Conservation (phyloP, 345 rosid genomes). For the Stellera chamaejasme region DNA sequence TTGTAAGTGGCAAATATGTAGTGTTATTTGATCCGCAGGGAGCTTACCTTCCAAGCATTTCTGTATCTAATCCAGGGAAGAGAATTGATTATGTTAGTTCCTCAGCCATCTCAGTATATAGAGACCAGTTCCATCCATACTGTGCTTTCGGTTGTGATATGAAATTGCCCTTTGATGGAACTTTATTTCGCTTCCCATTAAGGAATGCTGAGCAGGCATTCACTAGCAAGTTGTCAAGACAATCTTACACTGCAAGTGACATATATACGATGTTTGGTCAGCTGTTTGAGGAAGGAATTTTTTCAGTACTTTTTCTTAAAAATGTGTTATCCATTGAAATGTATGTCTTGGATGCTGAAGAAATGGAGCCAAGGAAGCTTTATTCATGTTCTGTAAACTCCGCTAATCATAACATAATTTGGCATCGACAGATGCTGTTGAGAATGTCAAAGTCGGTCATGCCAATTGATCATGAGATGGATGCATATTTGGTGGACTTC, state of each 20-base stretch:
- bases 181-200: slow-evolving; percentile 88
- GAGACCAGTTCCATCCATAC: slow-evolving; percentile 82
- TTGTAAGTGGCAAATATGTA: slow-evolving; percentile 79
- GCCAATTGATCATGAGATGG: slow-evolving; percentile 39
- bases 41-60: slow-evolving; percentile 70
- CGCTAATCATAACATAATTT: slow-evolving; percentile 37
- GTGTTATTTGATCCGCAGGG: slow-evolving; percentile 94
- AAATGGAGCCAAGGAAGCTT: slow-evolving; percentile 57
- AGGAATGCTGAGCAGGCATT: slow-evolving; percentile 73
- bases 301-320: slow-evolving; percentile 74
- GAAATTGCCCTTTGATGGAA: slow-evolving; percentile 58
- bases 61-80: slow-evolving; percentile 89
- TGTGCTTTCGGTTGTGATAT: slow-evolving; percentile 91
- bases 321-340: slow-evolving; percentile 66
- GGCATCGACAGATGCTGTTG: slow-evolving; percentile 70
- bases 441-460: slow-evolving; percentile 48
- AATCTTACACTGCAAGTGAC: slow-evolving; percentile 58
- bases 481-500: slow-evolving; percentile 66
- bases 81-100: slow-evolving; percentile 74
- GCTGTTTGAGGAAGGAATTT: slow-evolving; percentile 72
- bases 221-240: slow-evolving; percentile 79
- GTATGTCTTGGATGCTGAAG: slow-evolving; percentile 71
- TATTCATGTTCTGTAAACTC: slow-evolving; percentile 51
- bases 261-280: slow-evolving; percentile 62
- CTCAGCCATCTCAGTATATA: slow-evolving; percentile 54